These are phyloP conservation scores for Fennellomyces sp. DNA, from an alignment of 371 early-diverging fungal genomes.

Conservation along the genomic window DNA sequence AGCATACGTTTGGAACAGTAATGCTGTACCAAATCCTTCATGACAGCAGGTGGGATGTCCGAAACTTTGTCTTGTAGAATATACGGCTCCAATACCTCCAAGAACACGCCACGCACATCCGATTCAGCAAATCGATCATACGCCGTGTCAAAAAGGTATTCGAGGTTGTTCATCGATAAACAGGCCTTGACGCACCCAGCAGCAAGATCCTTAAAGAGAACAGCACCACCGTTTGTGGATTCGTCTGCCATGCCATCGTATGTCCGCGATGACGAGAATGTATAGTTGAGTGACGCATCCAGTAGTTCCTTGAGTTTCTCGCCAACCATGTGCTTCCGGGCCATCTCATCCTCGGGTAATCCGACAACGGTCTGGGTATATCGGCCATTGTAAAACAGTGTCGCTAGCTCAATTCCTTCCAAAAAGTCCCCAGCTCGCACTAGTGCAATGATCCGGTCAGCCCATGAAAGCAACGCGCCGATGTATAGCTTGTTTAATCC, in stretches of 20 bases:
- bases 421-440: constrained; percentile 74
- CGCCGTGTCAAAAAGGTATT: constrained; percentile 74
- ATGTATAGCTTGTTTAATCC: constrained; percentile 66
- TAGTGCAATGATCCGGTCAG: constrained; percentile 72
- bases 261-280: constrained; percentile 57
- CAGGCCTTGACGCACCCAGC: constrained; percentile 69
- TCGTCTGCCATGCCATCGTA: constrained; percentile 50
- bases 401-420: constrained; percentile 70
- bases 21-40: constrained; percentile 71
- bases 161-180: constrained; percentile 65
- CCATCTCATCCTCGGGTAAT: constrained; percentile 66
- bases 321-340: constrained; percentile 62
- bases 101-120: constrained; percentile 57
- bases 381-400: constrained; percentile 68
- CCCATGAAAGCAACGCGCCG: constrained; percentile 77
- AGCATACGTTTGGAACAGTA: constrained; percentile 60
- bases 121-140: constrained; percentile 74
- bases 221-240: constrained; percentile 43
- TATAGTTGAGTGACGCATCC: constrained; percentile 67
- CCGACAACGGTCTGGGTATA: constrained; percentile 68
- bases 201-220: constrained; percentile 59
- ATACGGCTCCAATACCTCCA: constrained; percentile 69
- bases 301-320: constrained; percentile 72
- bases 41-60: constrained; percentile 67
- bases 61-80: constrained; percentile 63